Percentiles rank a stretch among this genome's conserved stretches.
Conservation (phyloP, 23 red algal genomes). For the Agarophyton chilense region DNA sequence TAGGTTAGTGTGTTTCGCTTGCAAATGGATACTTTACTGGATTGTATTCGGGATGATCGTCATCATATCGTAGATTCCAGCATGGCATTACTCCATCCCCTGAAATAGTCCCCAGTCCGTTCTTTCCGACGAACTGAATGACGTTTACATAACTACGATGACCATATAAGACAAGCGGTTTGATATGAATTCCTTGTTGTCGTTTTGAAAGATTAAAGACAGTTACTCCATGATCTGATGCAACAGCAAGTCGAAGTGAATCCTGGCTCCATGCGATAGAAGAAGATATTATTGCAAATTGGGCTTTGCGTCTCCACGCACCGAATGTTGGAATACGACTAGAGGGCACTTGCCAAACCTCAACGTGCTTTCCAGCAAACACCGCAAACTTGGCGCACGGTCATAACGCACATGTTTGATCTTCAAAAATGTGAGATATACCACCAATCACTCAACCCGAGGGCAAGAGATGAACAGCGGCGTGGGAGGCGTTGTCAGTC, state of each 20-base stretch:
- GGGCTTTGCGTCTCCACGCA: conserved; percentile 45
- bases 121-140: conserved; percentile 48
- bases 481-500: conserved; percentile 36
- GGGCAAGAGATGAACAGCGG: conserved; percentile 35
- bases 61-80: conserved; percentile 64
- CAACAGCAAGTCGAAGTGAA: conserved; percentile 60
- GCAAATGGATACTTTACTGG: conserved; percentile 8
- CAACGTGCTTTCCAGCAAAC: conserved; percentile 52
- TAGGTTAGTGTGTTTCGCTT: conserved; percentile 3
- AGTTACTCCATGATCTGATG: conserved; percentile 47
- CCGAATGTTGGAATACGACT: conserved; percentile 56
- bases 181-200: conserved; percentile 12
- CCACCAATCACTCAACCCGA: conserved; percentile 35
- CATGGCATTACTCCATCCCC: conserved; percentile 70
- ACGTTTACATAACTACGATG: conserved; percentile 53
- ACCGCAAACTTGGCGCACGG: conserved; percentile 60
- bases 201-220: conserved; percentile 50
- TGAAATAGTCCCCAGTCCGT: conserved; percentile 63
- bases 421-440: conserved; percentile 34
- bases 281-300: conserved; percentile 20
- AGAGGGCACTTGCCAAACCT: conserved; percentile 77
- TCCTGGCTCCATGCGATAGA: conserved; percentile 67
- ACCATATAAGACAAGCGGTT: conserved; percentile 55
- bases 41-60: not conserved
- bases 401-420: conserved; percentile 21